These are phyloP conservation scores for Penicillium digitatum DNA, from an alignment of 2,329 filamentous ascomycete species.

Conservation along the genomic window DNA sequence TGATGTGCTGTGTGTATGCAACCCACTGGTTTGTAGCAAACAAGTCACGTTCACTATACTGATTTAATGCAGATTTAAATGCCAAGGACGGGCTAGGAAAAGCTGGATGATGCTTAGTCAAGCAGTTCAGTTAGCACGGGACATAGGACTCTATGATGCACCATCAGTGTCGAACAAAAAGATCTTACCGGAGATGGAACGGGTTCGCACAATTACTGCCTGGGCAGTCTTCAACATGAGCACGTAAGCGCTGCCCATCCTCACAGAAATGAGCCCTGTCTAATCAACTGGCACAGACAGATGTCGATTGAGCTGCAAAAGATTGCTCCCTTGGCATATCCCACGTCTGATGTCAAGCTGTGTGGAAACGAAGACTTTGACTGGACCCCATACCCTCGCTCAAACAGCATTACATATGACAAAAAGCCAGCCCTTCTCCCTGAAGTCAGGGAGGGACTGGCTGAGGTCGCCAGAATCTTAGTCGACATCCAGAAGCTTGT, in stretches of 20 bases:
- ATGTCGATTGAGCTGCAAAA: constrained; percentile 28
- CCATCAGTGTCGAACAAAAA: constrained; percentile 12
- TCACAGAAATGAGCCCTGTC: not conserved
- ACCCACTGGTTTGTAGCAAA: not conserved
- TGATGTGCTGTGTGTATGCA: constrained; percentile 35
- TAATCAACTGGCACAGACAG: constrained; percentile 22
- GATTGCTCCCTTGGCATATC: constrained; percentile 18
- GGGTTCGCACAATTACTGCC: constrained; percentile 25
- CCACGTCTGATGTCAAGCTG: constrained; percentile 15
- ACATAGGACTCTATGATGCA: constrained; percentile 27
- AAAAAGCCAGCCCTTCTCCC: constrained; percentile 28
- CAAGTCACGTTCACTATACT: constrained; percentile 8
- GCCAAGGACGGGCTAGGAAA: constrained; percentile 25
- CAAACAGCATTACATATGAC: constrained; percentile 26
- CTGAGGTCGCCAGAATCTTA: constrained; percentile 22
- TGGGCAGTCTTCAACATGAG: constrained; percentile 34
- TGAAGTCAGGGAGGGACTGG: constrained; percentile 21
- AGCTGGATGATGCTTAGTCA: constrained; percentile 34
- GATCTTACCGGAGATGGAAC: constrained; percentile 19
- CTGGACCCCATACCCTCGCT: constrained; percentile 36
- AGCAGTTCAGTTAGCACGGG: constrained; percentile 32
- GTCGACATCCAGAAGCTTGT: constrained; percentile 26
- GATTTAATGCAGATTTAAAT: constrained; percentile 25
- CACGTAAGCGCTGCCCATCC: constrained; percentile 18
- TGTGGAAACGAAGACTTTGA: constrained; percentile 17